Evolutionary conservation across 2,329 filamentous ascomycete species (phyloP), one percentile per base, ranked within the genome.

Genomic region (Colletotrichum siamense): DNA sequence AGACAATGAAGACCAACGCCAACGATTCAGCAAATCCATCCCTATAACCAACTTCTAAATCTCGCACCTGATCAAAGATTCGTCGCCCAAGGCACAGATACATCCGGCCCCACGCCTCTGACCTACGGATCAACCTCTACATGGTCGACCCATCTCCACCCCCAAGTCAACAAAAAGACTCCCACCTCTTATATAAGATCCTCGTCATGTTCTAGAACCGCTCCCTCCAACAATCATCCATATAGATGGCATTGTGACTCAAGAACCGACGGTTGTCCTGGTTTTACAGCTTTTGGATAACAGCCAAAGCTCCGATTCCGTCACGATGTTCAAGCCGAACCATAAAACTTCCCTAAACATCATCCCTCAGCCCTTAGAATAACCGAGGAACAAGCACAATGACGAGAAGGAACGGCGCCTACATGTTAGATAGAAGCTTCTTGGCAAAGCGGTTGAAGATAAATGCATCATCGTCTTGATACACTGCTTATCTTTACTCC

Each of bases 301-400:
- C 10, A 13, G 18, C 2, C 44, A 49, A 49, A 49, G 6, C 2
- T 49, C 44, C 39, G 9, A 49, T 13, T 3, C 10, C 9, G 39
- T 13, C n/a, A 0, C n/a, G 3, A 22, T 13, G 0, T 0, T 22
- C n/a, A 8, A 8, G 6, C n/a, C 44, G 13, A 49, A 8, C 1
- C n/a, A 4, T 0, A n/a, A 0, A 0, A 8, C 0, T 1, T 22
- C 2, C n/a, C 44, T 1, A 13, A 4, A 0, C 10, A 22, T 13
- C 1, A 22, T 1, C 0, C 44, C 10, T 8, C n/a, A 0, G 44
- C 0, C 44, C 6, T 8, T 0, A 0, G 6, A 22, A 52, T 22
- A 22, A 52, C 10, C 1, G 44, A 12, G 44, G 5, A 49, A 49
- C 10, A 52, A 2, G 10, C n/a, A 13, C 6, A 22, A 52, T 8